phyloP scores from a whole-genome alignment of 768 basidiomycete species.

The Boletales sp. region DNA sequence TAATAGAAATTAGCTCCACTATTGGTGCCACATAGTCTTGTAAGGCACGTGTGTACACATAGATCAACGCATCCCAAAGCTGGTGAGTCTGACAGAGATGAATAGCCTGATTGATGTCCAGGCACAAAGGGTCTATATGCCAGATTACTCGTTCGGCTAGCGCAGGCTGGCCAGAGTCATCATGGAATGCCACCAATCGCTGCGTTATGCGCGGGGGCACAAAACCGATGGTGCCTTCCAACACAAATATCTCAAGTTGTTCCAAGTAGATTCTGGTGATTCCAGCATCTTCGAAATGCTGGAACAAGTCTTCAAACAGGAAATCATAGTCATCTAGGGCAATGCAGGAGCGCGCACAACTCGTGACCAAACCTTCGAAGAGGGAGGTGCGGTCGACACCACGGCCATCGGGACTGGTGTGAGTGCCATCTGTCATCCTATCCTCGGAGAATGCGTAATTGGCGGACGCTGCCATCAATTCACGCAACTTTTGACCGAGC shows the following conservation, averaged over 20 bases:
- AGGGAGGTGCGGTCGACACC: slow-evolving; percentile 90
- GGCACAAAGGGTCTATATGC: slow-evolving; percentile 87
- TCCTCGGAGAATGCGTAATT: slow-evolving; percentile 94
- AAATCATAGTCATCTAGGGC: slow-evolving; percentile 80
- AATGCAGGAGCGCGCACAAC: slow-evolving; percentile 76
- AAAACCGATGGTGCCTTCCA: slow-evolving; percentile 65
- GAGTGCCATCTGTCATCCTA: slow-evolving; percentile 86
- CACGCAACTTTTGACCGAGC: slow-evolving; percentile 72
- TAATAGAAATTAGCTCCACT: slow-evolving; percentile 76
- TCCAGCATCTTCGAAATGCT: slow-evolving; percentile 79
- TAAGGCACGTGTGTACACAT: slow-evolving; percentile 87
- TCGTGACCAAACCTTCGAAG: slow-evolving; percentile 82
- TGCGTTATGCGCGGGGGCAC: slow-evolving; percentile 90
- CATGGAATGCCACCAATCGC: slow-evolving; percentile 73
- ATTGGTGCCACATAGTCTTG: slow-evolving; percentile 87
- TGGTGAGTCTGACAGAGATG: slow-evolving; percentile 75
- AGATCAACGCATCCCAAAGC: slow-evolving; percentile 91
- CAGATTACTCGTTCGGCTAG: slow-evolving; percentile 88
- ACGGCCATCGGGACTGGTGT: slow-evolving; percentile 73
- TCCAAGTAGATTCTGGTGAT: slow-evolving; percentile 82
- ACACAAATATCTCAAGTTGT: slow-evolving; percentile 78
- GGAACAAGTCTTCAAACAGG: slow-evolving; percentile 91
- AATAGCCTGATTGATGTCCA: slow-evolving; percentile 94
- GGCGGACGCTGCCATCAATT: slow-evolving; percentile 84
- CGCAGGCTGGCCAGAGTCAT: slow-evolving; percentile 64